phyloP scores from a whole-genome alignment of 768 basidiomycete genomes.

The Boletus eberwhitei region DNA sequence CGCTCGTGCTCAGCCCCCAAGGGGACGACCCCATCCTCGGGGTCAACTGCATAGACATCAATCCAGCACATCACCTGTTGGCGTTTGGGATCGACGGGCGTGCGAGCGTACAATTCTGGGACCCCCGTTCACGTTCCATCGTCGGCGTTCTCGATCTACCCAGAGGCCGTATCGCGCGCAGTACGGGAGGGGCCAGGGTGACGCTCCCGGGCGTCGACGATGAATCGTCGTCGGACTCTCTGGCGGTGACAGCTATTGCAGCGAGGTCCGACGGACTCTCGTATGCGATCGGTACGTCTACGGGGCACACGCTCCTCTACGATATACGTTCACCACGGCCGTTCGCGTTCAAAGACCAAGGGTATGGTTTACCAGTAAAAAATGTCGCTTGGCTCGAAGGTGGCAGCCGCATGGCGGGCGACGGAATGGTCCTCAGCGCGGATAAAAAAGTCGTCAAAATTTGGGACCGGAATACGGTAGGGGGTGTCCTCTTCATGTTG shows the following conservation, averaged over 20 bases:
- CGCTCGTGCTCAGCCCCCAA: slow-evolving; percentile 57
- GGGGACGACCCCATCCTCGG: slow-evolving; percentile 63
- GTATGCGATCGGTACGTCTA: slow-evolving; percentile 91
- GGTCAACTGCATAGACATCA: slow-evolving; percentile 90
- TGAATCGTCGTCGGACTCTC: slow-evolving; percentile 22
- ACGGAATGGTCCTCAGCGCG: slow-evolving; percentile 85
- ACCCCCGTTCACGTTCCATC: slow-evolving; percentile 75
- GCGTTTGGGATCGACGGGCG: slow-evolving; percentile 86
- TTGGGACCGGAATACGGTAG: slow-evolving; percentile 83
- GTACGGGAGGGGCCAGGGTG: slow-evolving; percentile 33
- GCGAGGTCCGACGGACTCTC: slow-evolving; percentile 87
- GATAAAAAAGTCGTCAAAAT: slow-evolving; percentile 98
- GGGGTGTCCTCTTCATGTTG: slow-evolving; percentile 25
- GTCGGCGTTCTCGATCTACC: slow-evolving; percentile 72
- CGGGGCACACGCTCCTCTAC: slow-evolving; percentile 91
- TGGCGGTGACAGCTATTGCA: slow-evolving; percentile 79
- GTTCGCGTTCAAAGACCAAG: slow-evolving; percentile 92
- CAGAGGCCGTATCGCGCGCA: slow-evolving; percentile 44
- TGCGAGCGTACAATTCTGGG: slow-evolving; percentile 94
- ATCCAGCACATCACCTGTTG: slow-evolving; percentile 87
- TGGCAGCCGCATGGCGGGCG: slow-evolving; percentile 77
- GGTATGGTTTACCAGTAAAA: slow-evolving; percentile 89
- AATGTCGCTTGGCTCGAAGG: slow-evolving; percentile 88
- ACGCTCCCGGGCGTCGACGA: slow-evolving; percentile 35
- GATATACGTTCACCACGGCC: slow-evolving; percentile 84